A percentile compares a stretch with the other conserved stretches of the same genome.
phyloP scores from a whole-genome alignment of 768 basidiomycete species.

The Tricholoma hemisulphureum region DNA sequence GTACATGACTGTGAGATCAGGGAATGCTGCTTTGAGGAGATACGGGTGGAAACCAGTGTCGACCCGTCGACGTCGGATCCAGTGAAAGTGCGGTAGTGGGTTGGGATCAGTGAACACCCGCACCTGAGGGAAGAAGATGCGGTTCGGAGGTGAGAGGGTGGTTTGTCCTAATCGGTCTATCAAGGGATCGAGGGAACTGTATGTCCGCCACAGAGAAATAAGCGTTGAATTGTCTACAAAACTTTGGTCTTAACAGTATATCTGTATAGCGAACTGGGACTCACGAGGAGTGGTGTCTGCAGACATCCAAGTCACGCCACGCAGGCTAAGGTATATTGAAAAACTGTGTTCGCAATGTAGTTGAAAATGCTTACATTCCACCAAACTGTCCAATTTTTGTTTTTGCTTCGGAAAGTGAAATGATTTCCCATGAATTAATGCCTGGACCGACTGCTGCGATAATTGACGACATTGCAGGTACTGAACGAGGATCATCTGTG shows the following conservation, averaged over 20 bases:
- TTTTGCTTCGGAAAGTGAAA: slow-evolving; percentile 51
- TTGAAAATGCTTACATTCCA: slow-evolving; percentile 42
- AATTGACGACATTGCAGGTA: slow-evolving; percentile 58
- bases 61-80: slow-evolving; percentile 43
- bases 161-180: slow-evolving; percentile 46
- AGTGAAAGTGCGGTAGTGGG: slow-evolving; percentile 33
- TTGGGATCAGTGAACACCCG: slow-evolving; percentile 54
- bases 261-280: slow-evolving; percentile 21
- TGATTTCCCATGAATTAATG: slow-evolving; percentile 55
- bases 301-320: slow-evolving; percentile 69
- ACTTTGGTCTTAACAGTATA: slow-evolving; percentile 8
- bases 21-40: slow-evolving; percentile 72
- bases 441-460: slow-evolving; percentile 39
- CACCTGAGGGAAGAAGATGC: slow-evolving; percentile 73
- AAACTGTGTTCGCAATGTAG: not conserved
- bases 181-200: slow-evolving; percentile 57
- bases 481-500: slow-evolving; percentile 57
- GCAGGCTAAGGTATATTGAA: slow-evolving; percentile 42
- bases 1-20: slow-evolving; percentile 65
- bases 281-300: slow-evolving; percentile 50
- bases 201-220: slow-evolving; percentile 74
- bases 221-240: slow-evolving; percentile 64
- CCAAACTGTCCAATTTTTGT: slow-evolving; percentile 50
- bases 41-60: slow-evolving; percentile 71
- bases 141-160: slow-evolving; percentile 62